A percentile compares a stretch with the other conserved stretches of the same genome.
These are phyloP conservation scores for Eucalyptus marginata DNA, from an alignment of 345 rosid genomes.

Conservation along the genomic window DNA sequence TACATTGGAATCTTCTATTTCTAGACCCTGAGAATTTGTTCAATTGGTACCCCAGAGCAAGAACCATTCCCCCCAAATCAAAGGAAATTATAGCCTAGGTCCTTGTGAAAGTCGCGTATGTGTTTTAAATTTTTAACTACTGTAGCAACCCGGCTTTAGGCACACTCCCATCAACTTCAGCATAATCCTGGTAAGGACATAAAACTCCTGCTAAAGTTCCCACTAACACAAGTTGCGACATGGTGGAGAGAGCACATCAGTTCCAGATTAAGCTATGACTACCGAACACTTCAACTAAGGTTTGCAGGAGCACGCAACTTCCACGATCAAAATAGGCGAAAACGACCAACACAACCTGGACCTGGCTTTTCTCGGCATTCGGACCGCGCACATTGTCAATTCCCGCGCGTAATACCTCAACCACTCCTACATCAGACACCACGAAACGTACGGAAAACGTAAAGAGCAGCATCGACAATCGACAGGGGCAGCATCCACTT, in stretches of 20 bases:
- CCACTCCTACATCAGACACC: neutral
- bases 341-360: neutral
- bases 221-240: neutral
- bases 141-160: neutral
- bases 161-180: neutral
- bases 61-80: neutral
- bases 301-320: neutral
- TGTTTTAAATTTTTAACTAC: neutral
- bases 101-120: neutral
- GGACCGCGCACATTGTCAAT: neutral
- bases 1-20: neutral
- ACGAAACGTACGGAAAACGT: neutral
- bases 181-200: neutral
- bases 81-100: neutral
- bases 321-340: neutral
- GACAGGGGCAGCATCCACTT: neutral
- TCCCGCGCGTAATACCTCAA: neutral
- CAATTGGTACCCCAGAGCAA: neutral
- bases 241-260: neutral
- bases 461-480: neutral
- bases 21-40: neutral
- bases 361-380: neutral
- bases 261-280: neutral
- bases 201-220: neutral
- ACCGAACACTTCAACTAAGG: neutral